Conservation (phyloP, 2,329 filamentous ascomycete genomes). For the Exophiala sp. region DNA sequence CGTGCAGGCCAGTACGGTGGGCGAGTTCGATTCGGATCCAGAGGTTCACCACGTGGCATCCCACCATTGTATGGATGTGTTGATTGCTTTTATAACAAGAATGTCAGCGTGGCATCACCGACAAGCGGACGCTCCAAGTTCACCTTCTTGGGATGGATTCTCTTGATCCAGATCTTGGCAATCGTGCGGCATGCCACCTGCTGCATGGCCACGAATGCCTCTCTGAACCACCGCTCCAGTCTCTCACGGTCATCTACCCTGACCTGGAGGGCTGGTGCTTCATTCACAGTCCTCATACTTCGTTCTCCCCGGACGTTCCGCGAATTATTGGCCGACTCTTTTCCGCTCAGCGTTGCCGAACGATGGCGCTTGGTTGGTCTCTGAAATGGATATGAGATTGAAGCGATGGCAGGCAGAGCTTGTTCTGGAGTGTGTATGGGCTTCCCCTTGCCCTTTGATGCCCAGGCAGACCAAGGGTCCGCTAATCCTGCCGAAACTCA, state of each 20-base stretch:
- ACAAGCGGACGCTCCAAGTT: background rate
- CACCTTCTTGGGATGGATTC: slow-evolving; percentile 44
- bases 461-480: background rate
- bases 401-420: slow-evolving; percentile 3
- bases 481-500: slow-evolving; percentile 7
- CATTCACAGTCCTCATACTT: slow-evolving; percentile 30
- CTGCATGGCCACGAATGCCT: slow-evolving; percentile 42
- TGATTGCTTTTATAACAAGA: slow-evolving; percentile 33
- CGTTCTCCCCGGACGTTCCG: slow-evolving; percentile 31
- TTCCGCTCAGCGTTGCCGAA: slow-evolving; percentile 6
- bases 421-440: background rate
- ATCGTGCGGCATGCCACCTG: slow-evolving; percentile 46
- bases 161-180: slow-evolving; percentile 46
- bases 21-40: slow-evolving; percentile 44
- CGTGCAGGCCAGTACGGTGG: slow-evolving; percentile 34
- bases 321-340: slow-evolving; percentile 4
- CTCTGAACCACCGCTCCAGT: slow-evolving; percentile 39
- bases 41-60: slow-evolving; percentile 37
- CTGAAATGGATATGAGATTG: slow-evolving; percentile 16
- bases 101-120: background rate
- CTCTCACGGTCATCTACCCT: slow-evolving; percentile 39
- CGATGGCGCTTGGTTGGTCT: slow-evolving; percentile 17
- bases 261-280: slow-evolving; percentile 28
- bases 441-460: slow-evolving; percentile 4
- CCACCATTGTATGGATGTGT: slow-evolving; percentile 49